Evolutionary conservation across 768 basidiomycete species (phyloP), one percentile per base, ranked within the genome.

Genomic region (Lactarius evosmus): DNA sequence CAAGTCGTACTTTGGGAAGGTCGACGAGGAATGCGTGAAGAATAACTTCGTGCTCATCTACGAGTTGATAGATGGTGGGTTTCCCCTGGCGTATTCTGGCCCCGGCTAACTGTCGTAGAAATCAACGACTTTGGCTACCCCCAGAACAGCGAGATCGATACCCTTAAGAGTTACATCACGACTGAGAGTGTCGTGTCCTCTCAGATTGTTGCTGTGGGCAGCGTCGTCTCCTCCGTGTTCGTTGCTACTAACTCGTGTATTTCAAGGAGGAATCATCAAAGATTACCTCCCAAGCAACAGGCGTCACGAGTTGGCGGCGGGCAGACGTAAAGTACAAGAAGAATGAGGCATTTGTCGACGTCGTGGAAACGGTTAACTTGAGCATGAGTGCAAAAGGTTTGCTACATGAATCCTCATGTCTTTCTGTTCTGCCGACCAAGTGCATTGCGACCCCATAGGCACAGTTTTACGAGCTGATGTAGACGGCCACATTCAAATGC

Each of bases 341-440:
- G 83, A 99, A 99, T 69, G 97, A 99, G 72, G 97, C 97, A 0
- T 99, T 98, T 69, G 96, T 99, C n/a, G 97, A 99, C 72, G 97
- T 99, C 9, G 91, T 99, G 50, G 97, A 99, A 78, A 92, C 84
- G 2, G 92, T 99, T 66, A 98, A 99, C 72, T 74, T 98, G 60
- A 88, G 93, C 70, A 97, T 98, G 95, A 96, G 93, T 73, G 91
- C 95, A 2, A 98, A 96, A 79, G 95, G 95, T 90, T 65, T 54
- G 80, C 72, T 17, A 4, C 36, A 5, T 68, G 16, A 52, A 6
- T 44, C 6, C 1, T 46, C 7, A 0, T 7, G 2, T 25, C 7
- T 17, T 17, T n/a, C 27, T 38, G 53, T 58, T 54, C 56, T 66
- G 17, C 17, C 41, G 8, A 14, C 46, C 53, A 46, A 64, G 36